Conservation (phyloP, 331 rosid genomes). For the Saraca asoca region DNA sequence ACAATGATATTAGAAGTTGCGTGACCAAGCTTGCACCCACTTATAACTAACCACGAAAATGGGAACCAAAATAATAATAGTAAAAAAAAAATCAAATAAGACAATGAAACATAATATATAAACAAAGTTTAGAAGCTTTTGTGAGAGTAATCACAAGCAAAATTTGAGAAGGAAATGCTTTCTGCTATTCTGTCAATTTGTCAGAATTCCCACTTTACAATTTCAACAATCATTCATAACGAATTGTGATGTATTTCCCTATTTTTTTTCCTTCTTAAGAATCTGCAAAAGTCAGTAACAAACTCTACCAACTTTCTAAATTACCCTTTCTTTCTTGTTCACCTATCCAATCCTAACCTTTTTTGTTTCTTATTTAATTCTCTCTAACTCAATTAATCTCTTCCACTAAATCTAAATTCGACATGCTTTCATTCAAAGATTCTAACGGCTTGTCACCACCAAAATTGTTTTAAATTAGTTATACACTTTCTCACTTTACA, state of each 20-base stretch:
- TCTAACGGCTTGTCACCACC: conserved; percentile 37
- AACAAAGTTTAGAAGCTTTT: not conserved
- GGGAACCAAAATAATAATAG: conserved; percentile 34
- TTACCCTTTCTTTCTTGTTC: conserved; percentile 45
- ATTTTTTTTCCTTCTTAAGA: conserved; percentile 27
- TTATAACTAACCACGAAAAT: conserved; percentile 46
- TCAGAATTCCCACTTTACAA: not conserved
- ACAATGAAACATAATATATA: not conserved
- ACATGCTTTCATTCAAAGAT: conserved; percentile 43
- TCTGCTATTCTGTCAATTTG: conserved; percentile 19
- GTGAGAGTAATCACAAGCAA: conserved; percentile 14
- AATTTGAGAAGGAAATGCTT: conserved; percentile 30
- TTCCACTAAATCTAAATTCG: conserved; percentile 6
- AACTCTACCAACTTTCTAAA: conserved; percentile 52
- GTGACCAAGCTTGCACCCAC: conserved; percentile 40
- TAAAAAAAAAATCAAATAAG: not conserved
- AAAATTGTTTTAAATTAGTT: not conserved
- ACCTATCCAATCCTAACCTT: conserved; percentile 49
- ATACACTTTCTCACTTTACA: no score
- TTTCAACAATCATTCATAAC: not conserved
- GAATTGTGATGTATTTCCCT: not conserved
- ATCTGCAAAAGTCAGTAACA: conserved; percentile 54
- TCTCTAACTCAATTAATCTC: not conserved
- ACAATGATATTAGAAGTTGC: conserved; percentile 4
- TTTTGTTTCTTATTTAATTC: conserved; percentile 4